Base-by-base conservation (phyloP, 768 basidiomycete genomes). In the Rhizopogon vinicolor region DNA sequence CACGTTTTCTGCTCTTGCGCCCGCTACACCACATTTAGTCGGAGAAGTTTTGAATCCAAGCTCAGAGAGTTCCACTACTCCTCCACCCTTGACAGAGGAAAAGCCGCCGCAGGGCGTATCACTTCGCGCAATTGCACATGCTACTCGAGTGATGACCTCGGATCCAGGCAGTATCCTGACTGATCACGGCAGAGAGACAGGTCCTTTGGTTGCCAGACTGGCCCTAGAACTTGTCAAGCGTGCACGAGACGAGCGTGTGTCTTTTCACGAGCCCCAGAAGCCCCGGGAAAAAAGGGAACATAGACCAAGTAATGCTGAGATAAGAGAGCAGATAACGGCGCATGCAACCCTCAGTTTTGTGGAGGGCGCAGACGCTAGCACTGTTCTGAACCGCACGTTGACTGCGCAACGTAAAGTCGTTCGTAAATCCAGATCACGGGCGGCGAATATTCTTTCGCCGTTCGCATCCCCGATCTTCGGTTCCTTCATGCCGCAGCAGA, bases 141-240 rank as follows among this genome's bases (percentile, higher is more conserved):
- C 91, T 1, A 93, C 87, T 1, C 83, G 91, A 3, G 86, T 93
- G n/a, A 92, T 93, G 90, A 88, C 88, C 0, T 77, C 83, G 2
- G 89, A 89, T 61, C 80, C 91, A 0, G 74, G 79, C 12, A 90
- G 89, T 60, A 82, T 93, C 54, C 78, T 93, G 9, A 78, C 80
- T 0, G 87, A 92, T 66, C 79, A 84, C 55, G 89, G 87, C 0
- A 73, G 68, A 3, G 89, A 87, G 9, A 84, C 85, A 0, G 75
- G 80, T 7, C 72, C 77, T 0, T 72, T 88, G n/a, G 75, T 93
- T 39, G 78, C 80, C 1, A 68, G 69, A 28, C 75, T 91, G 3
- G 91, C 91, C 1, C 73, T 87, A 54, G 79, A 82, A 41, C 79
- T 93, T 13, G 79, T 93, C 33, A 75, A 74, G 57, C 82, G 80